phyloP scores from a whole-genome alignment of 129 eudicot species.

The Arctium minus region DNA sequence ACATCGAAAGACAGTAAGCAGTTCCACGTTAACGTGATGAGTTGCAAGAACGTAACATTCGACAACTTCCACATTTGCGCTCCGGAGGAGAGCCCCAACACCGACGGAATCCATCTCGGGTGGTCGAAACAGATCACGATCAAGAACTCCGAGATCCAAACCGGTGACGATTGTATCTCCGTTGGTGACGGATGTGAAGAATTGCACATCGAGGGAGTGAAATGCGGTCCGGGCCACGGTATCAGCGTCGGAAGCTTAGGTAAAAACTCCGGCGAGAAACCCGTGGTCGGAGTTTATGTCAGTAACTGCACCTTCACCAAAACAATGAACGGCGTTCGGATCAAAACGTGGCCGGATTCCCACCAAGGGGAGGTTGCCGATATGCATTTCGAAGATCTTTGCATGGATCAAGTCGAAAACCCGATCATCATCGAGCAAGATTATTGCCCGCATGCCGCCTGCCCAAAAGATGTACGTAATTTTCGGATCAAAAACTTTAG shows the following conservation, averaged over 20 bases:
- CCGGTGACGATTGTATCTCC: slow-evolving; percentile 78
- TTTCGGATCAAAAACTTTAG: neutral
- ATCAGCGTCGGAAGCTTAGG: slow-evolving; percentile 81
- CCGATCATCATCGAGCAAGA: slow-evolving; percentile 61
- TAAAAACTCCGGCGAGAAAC: slow-evolving; percentile 32
- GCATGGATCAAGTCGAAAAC: slow-evolving; percentile 43
- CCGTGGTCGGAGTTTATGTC: slow-evolving; percentile 39
- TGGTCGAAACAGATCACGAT: slow-evolving; percentile 31
- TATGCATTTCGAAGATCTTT: slow-evolving; percentile 50
- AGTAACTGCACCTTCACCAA: slow-evolving; percentile 39
- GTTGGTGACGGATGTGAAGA: slow-evolving; percentile 51
- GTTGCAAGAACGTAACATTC: slow-evolving; percentile 43
- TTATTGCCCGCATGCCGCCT: slow-evolving; percentile 52
- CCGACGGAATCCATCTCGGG: slow-evolving; percentile 66
- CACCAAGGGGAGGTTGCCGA: slow-evolving; percentile 23
- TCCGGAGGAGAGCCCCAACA: slow-evolving; percentile 48
- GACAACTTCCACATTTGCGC: slow-evolving; percentile 28
- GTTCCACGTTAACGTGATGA: slow-evolving; percentile 41
- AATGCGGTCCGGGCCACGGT: slow-evolving; percentile 82
- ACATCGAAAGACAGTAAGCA: slow-evolving; percentile 50
- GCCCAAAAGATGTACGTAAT: slow-evolving; percentile 34
- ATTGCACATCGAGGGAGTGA: slow-evolving; percentile 30
- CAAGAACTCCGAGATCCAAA: slow-evolving; percentile 27
- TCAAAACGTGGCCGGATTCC: slow-evolving; percentile 63
- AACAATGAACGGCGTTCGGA: slow-evolving; percentile 47